Conservation (phyloP, 805 yeast genomes). For the Metschnikowia noctiluminum region DNA sequence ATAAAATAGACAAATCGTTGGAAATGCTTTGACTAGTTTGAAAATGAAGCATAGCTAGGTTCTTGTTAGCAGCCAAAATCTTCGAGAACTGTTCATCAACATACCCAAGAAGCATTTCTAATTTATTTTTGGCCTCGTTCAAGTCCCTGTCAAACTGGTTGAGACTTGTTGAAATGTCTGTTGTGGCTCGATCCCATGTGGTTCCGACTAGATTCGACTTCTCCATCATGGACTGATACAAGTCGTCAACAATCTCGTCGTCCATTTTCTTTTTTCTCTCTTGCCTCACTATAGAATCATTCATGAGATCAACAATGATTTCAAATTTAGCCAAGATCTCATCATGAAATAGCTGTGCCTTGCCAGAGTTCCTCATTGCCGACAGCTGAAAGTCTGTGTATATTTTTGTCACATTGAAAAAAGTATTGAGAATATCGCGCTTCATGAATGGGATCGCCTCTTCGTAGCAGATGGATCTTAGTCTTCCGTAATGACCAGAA, state of each 20-base stretch:
- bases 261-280: background rate
- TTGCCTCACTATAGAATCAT: background rate
- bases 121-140: conserved; percentile 1
- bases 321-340: conserved; percentile 3
- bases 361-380: conserved; percentile 2
- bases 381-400: conserved; percentile 14
- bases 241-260: conserved; percentile 4
- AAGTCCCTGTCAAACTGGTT: conserved; percentile 1
- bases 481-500: conserved; percentile 59
- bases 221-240: conserved; percentile 2
- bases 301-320: conserved; percentile 4
- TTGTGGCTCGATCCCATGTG: conserved; percentile 2
- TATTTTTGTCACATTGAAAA: conserved; percentile 42
- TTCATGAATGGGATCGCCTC: conserved; percentile 51
- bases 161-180: conserved; percentile 2
- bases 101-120: conserved; percentile 1
- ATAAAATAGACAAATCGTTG: background rate
- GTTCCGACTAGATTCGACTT: background rate
- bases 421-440: conserved; percentile 45
- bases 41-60: conserved; percentile 2
- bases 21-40: conserved; percentile 1
- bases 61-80: conserved; percentile 1
- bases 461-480: conserved; percentile 52
- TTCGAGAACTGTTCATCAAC: conserved; percentile 1
- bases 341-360: conserved; percentile 4